phyloP scores from a whole-genome alignment of 805 yeast genomes.

The Scheffersomyces spartinae region DNA sequence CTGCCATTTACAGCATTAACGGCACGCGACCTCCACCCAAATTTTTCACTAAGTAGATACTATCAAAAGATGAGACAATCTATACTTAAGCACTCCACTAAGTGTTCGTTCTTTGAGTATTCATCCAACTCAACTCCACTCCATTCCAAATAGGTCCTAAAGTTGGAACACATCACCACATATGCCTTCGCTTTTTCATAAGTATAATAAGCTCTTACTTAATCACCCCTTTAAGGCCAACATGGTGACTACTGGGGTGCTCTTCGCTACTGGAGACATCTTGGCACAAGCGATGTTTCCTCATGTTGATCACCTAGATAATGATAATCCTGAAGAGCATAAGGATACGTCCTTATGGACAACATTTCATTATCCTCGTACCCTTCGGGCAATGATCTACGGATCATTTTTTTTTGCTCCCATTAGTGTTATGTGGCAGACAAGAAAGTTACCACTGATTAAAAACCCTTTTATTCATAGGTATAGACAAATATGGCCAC shows the following conservation, averaged over 20 bases:
- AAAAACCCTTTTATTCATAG: conserved; percentile 24
- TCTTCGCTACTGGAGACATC: conserved; percentile 26
- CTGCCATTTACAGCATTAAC: no score
- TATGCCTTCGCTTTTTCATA: conserved; percentile 3
- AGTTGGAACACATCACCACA: no score
- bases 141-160: no score
- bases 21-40: no score
- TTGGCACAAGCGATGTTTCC: conserved; percentile 28
- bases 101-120: no score
- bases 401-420: conserved; percentile 73
- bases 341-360: no score
- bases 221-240: conserved; percentile 28
- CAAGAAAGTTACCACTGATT: conserved; percentile 33
- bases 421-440: conserved; percentile 66
- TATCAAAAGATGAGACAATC: no score
- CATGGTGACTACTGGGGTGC: conserved; percentile 31
- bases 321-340: no score
- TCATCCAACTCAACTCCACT: no score
- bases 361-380: conserved; percentile 42
- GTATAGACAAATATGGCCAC: conserved; percentile 6
- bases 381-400: conserved; percentile 52
- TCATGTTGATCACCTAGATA: no score
- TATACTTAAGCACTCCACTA: no score
- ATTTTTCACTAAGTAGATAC: no score
- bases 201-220: conserved; percentile 14